Conservation (phyloP, 2,329 filamentous ascomycete species). For the Talaromyces atroroseus region DNA sequence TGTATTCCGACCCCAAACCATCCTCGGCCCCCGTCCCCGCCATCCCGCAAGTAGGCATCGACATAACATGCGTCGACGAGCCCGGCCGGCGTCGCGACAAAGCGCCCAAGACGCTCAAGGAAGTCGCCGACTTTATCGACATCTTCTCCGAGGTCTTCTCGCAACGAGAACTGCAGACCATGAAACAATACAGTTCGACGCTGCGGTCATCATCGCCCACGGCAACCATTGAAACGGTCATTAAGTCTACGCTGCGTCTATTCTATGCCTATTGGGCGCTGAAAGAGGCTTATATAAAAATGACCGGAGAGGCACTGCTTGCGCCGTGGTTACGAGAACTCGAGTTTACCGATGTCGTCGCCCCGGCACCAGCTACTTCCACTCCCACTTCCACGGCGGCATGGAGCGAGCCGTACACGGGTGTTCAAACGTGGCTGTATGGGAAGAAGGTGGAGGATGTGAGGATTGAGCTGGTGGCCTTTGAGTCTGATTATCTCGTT, state of each 20-base stretch:
- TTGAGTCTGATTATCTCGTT: conserved; percentile 55
- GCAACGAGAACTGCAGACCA: conserved; percentile 48
- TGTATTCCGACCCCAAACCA: conserved; percentile 9
- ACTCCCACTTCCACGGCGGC: conserved; percentile 8
- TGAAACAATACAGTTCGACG: conserved; percentile 36
- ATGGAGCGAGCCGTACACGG: conserved; percentile 35
- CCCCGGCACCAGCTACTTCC: conserved; percentile 30
- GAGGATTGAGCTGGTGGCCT: conserved; percentile 53
- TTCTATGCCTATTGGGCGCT: conserved; percentile 63
- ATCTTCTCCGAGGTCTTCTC: conserved; percentile 58
- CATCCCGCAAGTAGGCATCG: conserved; percentile 49
- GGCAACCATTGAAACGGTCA: conserved; percentile 35
- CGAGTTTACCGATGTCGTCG: conserved; percentile 55
- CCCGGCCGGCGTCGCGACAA: conserved; percentile 39
- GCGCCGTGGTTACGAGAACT: conserved; percentile 56
- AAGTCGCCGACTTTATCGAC: conserved; percentile 54
- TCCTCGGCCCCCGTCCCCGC: conserved; percentile 14
- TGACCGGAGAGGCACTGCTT: conserved; percentile 59
- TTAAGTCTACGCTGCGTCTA: conserved; percentile 53
- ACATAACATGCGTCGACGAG: conserved; percentile 60
- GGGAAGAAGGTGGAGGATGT: conserved; percentile 47
- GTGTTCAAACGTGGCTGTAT: conserved; percentile 48
- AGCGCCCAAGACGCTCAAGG: conserved; percentile 45
- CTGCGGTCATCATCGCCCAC: conserved; percentile 19
- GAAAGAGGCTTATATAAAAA: conserved; percentile 63